Evolutionary conservation across 768 basidiomycete genomes (phyloP), one percentile per base, ranked within the genome.

Genomic region (Mycena metata): DNA sequence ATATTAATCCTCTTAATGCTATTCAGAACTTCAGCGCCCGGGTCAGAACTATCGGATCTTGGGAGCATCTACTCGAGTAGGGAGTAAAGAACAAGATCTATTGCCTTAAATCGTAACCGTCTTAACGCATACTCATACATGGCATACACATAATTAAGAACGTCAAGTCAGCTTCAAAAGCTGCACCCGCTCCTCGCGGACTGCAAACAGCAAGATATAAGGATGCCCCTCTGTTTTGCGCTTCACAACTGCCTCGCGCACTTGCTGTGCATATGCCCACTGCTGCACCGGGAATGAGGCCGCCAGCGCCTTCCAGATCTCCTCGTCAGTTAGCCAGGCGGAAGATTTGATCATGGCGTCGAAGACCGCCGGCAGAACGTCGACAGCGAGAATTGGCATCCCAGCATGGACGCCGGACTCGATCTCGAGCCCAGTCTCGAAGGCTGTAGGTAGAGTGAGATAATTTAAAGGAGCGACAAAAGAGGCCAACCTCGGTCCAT

Each of bases 301-400:
- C 9, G 83, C 75, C 43, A 94, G 83, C 2, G 81, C 66, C 77
- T 89, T 91, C 92, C 94, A 93, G 0, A 83, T 81, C 43, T 94
- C 92, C 49, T 95, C 94, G 67, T 93, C 92, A 6, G 84, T 84
- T 26, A 94, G 78, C 94, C 94, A 95, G 17, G 80, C 76, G 5
- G 88, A 74, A 41, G 77, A 87, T 73, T 82, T 85, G 33, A 84
- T 83, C 82, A 95, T 86, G 2, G 82, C 73, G 52, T 93, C 91
- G 69, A 94, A 94, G 2, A 88, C 84, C 9, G 79, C 66, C 0
- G 84, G 76, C 1, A 88, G 80, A 12, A 94, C 89, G 63, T 95
- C 93, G 16, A 95, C 83, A 2, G 88, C 92, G n/a, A 95, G 79
- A 23, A 87, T 88, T 1, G 91, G 90, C 68, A 92, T 81, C 12